Evolutionary conservation across 257 asterid species (phyloP).

Genomic region (Ballota nigra): DNA sequence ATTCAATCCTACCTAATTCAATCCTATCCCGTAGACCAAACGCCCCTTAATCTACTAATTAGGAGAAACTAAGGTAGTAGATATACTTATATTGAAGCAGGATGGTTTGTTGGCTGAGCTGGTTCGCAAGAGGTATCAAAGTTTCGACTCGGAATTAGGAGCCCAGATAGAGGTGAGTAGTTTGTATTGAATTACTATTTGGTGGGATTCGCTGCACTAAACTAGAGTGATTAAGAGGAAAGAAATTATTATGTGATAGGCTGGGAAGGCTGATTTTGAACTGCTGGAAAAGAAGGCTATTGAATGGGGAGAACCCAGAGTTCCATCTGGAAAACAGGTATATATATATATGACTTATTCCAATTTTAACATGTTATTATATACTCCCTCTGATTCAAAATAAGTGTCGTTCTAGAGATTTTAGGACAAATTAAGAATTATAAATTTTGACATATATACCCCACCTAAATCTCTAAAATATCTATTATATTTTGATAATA

Average conservation of each 20-base stretch:
- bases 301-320: constrained; percentile 86
- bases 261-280: constrained; percentile 91
- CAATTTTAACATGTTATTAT: not conserved
- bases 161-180: constrained; percentile 67
- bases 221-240: not conserved
- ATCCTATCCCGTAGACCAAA: too few species aligned
- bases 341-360: not conserved
- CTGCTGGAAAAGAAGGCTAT: constrained; percentile 78
- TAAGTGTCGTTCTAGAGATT: too few species aligned
- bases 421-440: too few species aligned
- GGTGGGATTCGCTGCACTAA: not conserved
- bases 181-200: not conserved
- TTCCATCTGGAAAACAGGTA: constrained; percentile 94
- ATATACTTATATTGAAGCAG: constrained; percentile 31
- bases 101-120: constrained; percentile 71
- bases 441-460: too few species aligned
- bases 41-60: too few species aligned
- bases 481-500: too few species aligned
- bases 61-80: not conserved
- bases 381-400: too few species aligned
- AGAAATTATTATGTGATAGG: constrained; percentile 37
- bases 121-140: constrained; percentile 77
- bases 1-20: too few species aligned
- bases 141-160: constrained; percentile 84
- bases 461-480: too few species aligned